Percentiles rank a stretch among this genome's conserved stretches.
These are phyloP conservation scores for Capillidium heterosporum DNA, from an alignment of 371 early-diverging fungal genomes.

Conservation along the genomic window DNA sequence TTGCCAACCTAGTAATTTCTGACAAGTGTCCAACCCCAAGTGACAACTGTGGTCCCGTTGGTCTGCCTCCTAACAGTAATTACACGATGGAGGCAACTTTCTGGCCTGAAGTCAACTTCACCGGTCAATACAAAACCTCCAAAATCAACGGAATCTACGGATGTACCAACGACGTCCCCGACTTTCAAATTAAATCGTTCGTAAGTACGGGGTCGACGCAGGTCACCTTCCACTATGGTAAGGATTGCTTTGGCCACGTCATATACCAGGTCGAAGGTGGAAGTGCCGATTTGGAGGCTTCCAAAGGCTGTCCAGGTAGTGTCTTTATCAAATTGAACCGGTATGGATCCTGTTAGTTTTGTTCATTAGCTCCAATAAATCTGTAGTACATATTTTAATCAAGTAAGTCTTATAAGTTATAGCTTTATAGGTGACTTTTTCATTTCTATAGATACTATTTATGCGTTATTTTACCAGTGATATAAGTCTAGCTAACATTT, in stretches of 20 bases:
- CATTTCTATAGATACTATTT: too few relatives aligned
- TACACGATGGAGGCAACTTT: not conserved
- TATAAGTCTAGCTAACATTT: too few relatives aligned
- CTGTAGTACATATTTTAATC: too few relatives aligned
- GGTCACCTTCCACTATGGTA: not conserved
- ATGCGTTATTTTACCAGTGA: too few relatives aligned
- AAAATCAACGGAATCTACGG: not conserved
- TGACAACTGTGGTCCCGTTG: not conserved
- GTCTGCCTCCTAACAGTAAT: not conserved
- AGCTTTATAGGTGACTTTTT: too few relatives aligned
- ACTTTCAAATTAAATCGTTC: not conserved
- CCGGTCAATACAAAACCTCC: not conserved
- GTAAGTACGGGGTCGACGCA: not conserved
- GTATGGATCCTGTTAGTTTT: conserved; percentile 2
- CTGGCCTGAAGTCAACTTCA: not conserved
- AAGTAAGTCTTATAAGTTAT: too few relatives aligned
- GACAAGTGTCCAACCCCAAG: not conserved
- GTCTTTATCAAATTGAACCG: not conserved
- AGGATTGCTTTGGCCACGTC: conserved; percentile 1
- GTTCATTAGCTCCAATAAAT: too few relatives aligned
- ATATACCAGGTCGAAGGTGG: not conserved
- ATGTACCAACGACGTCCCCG: not conserved
- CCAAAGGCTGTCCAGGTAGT: not conserved
- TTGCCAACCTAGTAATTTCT: not conserved
- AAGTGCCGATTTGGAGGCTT: not conserved